Conservation (phyloP, 345 rosid genomes). For the Hibiscus trionum region DNA sequence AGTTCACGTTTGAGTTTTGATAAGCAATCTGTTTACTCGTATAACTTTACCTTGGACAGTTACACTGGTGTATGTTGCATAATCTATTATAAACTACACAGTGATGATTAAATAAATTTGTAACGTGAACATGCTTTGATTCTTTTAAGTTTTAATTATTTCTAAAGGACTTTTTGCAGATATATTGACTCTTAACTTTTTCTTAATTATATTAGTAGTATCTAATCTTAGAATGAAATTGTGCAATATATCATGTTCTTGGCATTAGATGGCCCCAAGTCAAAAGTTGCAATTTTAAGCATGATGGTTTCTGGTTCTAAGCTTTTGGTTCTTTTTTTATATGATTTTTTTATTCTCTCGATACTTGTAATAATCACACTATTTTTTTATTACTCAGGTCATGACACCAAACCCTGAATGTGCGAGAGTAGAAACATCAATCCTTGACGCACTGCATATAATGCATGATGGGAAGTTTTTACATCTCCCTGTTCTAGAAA, state of each 20-base stretch:
- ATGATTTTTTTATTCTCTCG: background rate
- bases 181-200: background rate
- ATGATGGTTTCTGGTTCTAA: background rate
- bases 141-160: background rate
- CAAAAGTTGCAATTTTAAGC: background rate
- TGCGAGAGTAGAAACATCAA: constrained; percentile 66
- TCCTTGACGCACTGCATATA: constrained; percentile 84
- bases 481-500: constrained; percentile 89
- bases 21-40: background rate
- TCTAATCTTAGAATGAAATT: background rate
- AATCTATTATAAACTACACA: background rate
- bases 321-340: background rate
- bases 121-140: background rate
- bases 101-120: background rate
- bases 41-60: background rate
- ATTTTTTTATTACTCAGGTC: constrained; percentile 34
- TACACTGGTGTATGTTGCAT: background rate
- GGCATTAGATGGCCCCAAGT: background rate
- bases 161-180: background rate
- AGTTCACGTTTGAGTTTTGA: background rate
- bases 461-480: constrained; percentile 98
- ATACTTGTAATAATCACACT: background rate
- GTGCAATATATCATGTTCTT: background rate
- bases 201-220: background rate
- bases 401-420: constrained; percentile 95